A percentile compares a stretch with the other conserved stretches of the same genome.
Evolutionary conservation across 2,329 filamentous ascomycete genomes (phyloP).

Genomic region (Annulohypoxylon truncatum): DNA sequence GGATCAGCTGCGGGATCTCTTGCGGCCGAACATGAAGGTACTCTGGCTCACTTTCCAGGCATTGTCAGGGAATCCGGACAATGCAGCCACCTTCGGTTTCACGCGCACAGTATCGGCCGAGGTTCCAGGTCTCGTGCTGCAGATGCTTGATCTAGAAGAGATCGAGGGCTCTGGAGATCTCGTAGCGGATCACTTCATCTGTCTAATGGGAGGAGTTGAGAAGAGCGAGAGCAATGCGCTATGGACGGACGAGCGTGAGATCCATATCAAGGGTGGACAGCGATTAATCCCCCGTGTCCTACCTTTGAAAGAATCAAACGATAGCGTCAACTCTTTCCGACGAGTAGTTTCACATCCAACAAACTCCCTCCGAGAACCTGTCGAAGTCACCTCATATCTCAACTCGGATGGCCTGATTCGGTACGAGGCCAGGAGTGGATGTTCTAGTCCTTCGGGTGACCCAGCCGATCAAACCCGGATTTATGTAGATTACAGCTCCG

Average conservation of each 20-base stretch:
- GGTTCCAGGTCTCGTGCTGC: constrained; percentile 44
- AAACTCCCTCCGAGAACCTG: constrained; percentile 50
- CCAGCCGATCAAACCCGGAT: constrained; percentile 33
- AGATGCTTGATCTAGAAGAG: constrained; percentile 46
- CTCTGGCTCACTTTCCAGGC: constrained; percentile 47
- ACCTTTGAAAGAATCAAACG: constrained; percentile 54
- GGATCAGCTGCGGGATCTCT: constrained; percentile 41
- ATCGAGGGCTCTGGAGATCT: constrained; percentile 9
- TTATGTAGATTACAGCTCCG: constrained; percentile 54
- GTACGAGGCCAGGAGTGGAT: constrained; percentile 37
- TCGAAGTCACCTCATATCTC: constrained; percentile 45
- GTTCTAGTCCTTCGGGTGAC: background rate
- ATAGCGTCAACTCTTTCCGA: constrained; percentile 54
- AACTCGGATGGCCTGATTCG: constrained; percentile 33
- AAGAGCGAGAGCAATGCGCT: constrained; percentile 28
- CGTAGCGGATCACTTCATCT: constrained; percentile 40
- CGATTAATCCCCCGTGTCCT: constrained; percentile 55
- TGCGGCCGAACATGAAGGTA: constrained; percentile 40
- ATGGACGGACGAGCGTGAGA: constrained; percentile 53
- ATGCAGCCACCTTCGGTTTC: constrained; percentile 49
- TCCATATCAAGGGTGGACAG: constrained; percentile 52
- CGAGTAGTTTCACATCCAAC: constrained; percentile 49
- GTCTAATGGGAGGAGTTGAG: constrained; percentile 10
- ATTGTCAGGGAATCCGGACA: constrained; percentile 40
- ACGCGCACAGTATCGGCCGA: constrained; percentile 49